phyloP scores from a whole-genome alignment of 495 filamentous ascomycete genomes.

The Podospora fimiseda region DNA sequence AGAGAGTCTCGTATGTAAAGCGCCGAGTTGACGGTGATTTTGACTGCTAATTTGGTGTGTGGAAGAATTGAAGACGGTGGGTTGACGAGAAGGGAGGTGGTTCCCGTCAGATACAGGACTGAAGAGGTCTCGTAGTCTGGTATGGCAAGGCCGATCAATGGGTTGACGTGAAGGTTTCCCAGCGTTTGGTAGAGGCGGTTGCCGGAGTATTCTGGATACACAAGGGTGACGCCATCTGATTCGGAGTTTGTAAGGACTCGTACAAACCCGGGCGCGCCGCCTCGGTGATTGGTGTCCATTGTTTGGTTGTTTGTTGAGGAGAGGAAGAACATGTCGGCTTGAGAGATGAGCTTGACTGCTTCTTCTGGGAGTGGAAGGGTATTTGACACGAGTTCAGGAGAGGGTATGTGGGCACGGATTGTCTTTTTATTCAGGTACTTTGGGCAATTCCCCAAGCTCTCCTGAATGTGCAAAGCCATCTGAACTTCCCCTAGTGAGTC shows the following conservation, averaged over 20 bases:
- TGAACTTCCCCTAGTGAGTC: constrained; percentile 50
- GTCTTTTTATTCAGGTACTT: constrained; percentile 75
- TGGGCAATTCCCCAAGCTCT: constrained; percentile 71
- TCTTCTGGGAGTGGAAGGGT: constrained; percentile 32
- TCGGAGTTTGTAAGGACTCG: constrained; percentile 52
- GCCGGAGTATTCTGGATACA: constrained; percentile 76
- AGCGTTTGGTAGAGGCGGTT: constrained; percentile 78
- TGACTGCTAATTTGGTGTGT: constrained; percentile 64
- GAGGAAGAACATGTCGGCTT: constrained; percentile 72
- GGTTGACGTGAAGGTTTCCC: constrained; percentile 63
- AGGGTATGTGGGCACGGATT: constrained; percentile 47
- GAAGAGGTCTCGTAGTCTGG: constrained; percentile 66
- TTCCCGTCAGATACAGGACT: constrained; percentile 63
- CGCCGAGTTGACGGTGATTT: constrained; percentile 53
- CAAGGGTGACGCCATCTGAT: constrained; percentile 40
- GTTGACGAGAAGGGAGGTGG: constrained; percentile 54
- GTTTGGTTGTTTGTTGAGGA: constrained; percentile 56
- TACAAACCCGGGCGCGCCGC: constrained; percentile 68
- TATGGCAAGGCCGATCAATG: constrained; percentile 56
- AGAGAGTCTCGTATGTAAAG: constrained; percentile 57
- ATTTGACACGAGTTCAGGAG: constrained; percentile 46
- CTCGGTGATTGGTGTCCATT: constrained; percentile 84
- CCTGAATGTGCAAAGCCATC: constrained; percentile 58
- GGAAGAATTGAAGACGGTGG: constrained; percentile 54
- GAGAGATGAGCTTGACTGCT: constrained; percentile 53